Conservation (phyloP, 164 flowering plant genomes). For the Liquidambar formosana region DNA sequence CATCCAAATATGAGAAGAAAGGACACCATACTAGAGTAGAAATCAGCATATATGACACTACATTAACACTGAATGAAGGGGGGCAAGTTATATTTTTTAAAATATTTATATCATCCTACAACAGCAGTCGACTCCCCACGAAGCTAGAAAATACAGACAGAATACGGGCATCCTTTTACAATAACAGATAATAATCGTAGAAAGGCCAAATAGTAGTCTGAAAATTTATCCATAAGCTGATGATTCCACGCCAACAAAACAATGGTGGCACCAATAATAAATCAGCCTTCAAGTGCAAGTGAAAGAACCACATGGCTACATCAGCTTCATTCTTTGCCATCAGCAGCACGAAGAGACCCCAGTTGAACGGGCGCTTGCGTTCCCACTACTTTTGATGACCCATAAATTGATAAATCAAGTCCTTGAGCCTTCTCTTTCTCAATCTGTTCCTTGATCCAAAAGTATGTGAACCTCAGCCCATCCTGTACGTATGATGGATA, state of each 20-base stretch:
- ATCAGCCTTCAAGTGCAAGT: neutral
- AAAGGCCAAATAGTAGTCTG: neutral
- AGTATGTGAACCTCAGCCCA: constrained; percentile 86
- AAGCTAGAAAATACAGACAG: constrained; percentile 1
- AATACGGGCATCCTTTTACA: neutral
- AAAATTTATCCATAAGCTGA: neutral
- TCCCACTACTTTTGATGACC: constrained; percentile 93
- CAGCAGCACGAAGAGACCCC: constrained; percentile 94
- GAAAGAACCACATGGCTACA: neutral
- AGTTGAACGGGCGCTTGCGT: constrained; percentile 96
- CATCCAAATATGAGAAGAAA: neutral
- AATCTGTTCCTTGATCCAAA: constrained; percentile 91
- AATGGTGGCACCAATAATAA: neutral
- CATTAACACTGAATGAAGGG: too few species aligned
- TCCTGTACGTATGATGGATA: constrained; percentile 44
- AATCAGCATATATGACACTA: neutral
- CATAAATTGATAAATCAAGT: constrained; percentile 61
- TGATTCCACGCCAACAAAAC: neutral
- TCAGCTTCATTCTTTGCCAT: constrained; percentile 79
- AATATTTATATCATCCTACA: constrained; percentile 1
- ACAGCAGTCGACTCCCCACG: neutral
- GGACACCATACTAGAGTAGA: neutral
- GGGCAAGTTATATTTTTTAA: too few species aligned
- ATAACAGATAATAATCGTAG: too few species aligned
- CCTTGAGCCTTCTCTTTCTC: constrained; percentile 85